phyloP scores from a whole-genome alignment of 1,284 basidiomycete species.

The Irpex sp. region DNA sequence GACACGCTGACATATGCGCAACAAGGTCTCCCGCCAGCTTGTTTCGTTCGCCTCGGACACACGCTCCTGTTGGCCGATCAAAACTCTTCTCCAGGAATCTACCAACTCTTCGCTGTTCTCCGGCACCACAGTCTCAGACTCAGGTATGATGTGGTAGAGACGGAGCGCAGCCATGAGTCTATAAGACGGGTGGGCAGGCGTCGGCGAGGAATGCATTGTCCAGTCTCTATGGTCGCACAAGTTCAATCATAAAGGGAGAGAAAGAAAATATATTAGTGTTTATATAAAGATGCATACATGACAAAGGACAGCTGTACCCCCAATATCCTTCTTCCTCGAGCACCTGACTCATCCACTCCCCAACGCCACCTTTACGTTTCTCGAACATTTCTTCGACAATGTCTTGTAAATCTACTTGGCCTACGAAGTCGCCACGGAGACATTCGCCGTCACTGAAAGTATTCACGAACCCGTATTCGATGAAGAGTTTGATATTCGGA shows the following conservation, averaged over 20 bases:
- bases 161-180: slow-evolving; percentile 70
- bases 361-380: slow-evolving; percentile 29
- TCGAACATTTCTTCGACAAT: slow-evolving; percentile 49
- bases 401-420: slow-evolving; percentile 64
- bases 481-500: slow-evolving; percentile 68
- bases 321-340: slow-evolving; percentile 68
- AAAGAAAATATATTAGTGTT: slow-evolving; percentile 13
- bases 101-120: slow-evolving; percentile 19
- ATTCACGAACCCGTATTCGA: slow-evolving; percentile 83
- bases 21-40: slow-evolving; percentile 32
- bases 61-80: slow-evolving; percentile 38
- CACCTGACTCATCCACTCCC: slow-evolving; percentile 42
- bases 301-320: slow-evolving; percentile 47
- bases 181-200: slow-evolving; percentile 71
- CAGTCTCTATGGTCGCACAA: slow-evolving; percentile 52
- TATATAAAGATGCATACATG: slow-evolving; percentile 3
- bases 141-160: slow-evolving; percentile 44
- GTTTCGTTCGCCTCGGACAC: slow-evolving; percentile 49
- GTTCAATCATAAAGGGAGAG: not conserved
- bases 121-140: not conserved
- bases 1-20: slow-evolving; percentile 34
- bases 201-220: slow-evolving; percentile 59
- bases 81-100: slow-evolving; percentile 52
- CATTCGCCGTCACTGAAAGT: slow-evolving; percentile 25
- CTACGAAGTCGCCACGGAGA: slow-evolving; percentile 27